Evolutionary conservation across 306 rosid genomes (phyloP), one percentile per base, ranked within the genome.

Genomic region (Ceratonia siliqua): DNA sequence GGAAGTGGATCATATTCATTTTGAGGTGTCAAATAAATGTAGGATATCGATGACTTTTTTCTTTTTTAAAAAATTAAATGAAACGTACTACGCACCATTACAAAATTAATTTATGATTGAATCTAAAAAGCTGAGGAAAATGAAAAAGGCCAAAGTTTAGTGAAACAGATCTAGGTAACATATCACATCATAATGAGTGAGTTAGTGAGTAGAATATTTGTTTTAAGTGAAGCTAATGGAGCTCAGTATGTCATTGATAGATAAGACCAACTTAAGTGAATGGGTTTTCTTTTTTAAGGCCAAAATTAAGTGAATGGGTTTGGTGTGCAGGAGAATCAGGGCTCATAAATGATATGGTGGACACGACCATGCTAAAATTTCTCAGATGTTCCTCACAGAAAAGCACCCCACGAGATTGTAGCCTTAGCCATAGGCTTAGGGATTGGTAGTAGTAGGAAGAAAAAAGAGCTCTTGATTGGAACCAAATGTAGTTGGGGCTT

Each of bases 301-400:
- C n/a, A n/a, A n/a, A n/a, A n/a, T n/a, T n/a, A n/a, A n/a, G n/a
- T n/a, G n/a, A n/a, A n/a, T n/a, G n/a, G n/a, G n/a, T 7, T 36
- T 14, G 27, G 20, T 38, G 41, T 69, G 78, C 63, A 25, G 79
- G 73, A 35, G 27, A 78, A 70, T 41, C 73, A 73, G 81, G 85
- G 21, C 48, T 81, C 77, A 35, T n/a, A n/a, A n/a, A n/a, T n/a
- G n/a, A n/a, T n/a, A n/a, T n/a, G n/a, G n/a, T n/a, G n/a, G n/a
- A n/a, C n/a, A n/a, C n/a, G n/a, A n/a, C n/a, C n/a, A n/a, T n/a
- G n/a, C n/a, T n/a, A n/a, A n/a, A n/a, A n/a, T n/a, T n/a, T n/a
- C n/a, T n/a, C n/a, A n/a, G n/a, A n/a, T 50, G 78, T 38, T 54
- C 50, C 72, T 53, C 73, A 17, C 64, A 24, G 13, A n/a, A 77